Evolutionary conservation across 345 rosid genomes (phyloP).

Genomic region (Salix suchowensis): DNA sequence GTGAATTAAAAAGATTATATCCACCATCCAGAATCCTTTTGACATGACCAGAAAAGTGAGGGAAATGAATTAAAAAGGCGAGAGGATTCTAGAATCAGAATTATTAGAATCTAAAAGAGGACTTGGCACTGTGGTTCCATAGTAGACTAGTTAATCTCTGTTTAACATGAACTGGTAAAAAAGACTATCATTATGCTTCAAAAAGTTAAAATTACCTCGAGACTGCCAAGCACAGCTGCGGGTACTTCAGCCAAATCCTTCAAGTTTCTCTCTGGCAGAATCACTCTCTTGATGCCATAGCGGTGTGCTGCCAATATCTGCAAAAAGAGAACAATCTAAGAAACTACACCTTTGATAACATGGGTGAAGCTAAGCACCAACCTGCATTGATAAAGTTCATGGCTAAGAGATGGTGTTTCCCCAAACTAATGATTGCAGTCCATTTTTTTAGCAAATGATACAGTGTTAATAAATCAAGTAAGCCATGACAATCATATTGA

Average conservation of each 20-base stretch:
- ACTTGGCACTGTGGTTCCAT: neutral
- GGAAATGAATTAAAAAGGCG: neutral
- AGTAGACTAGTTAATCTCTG: neutral
- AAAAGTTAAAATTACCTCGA: constrained; percentile 54
- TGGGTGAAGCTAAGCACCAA: neutral
- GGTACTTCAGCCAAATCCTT: constrained; percentile 98
- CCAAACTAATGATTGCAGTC: neutral
- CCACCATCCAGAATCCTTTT: neutral
- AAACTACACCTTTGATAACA: neutral
- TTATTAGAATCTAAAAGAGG: neutral
- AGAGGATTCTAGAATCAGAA: neutral
- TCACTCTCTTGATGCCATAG: constrained; percentile 83
- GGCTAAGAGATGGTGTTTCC: neutral
- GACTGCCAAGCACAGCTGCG: constrained; percentile 63
- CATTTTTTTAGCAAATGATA: neutral
- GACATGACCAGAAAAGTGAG: neutral
- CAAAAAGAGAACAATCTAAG: constrained; percentile 5
- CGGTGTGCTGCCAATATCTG: constrained; percentile 98
- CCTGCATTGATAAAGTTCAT: neutral
- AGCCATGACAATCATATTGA: neutral
- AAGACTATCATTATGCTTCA: neutral
- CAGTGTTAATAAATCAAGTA: neutral
- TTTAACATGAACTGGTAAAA: neutral
- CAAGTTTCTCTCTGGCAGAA: constrained; percentile 86
- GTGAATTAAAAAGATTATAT: neutral